Percentiles rank a stretch among this genome's conserved stretches.
phyloP scores from a whole-genome alignment of 495 filamentous ascomycete genomes.

The Aspergillus carlsbadensis region DNA sequence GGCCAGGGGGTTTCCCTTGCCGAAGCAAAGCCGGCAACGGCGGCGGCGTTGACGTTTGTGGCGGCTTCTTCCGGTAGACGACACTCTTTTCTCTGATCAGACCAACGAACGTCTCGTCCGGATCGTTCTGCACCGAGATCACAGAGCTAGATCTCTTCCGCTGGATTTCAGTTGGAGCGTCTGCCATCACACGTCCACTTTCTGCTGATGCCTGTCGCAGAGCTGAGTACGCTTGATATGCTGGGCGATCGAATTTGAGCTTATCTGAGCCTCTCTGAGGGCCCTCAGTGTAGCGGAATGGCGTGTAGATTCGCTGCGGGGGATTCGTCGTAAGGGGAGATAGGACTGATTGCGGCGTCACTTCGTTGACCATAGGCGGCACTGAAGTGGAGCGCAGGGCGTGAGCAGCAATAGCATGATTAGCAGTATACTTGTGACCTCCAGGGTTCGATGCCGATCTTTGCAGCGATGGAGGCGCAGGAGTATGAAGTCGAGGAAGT shows the following conservation, averaged over 20 bases:
- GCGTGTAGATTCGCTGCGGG: conserved; percentile 47
- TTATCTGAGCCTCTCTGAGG: conserved; percentile 47
- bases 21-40: conserved; percentile 33
- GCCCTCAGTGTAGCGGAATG: conserved; percentile 48
- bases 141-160: conserved; percentile 19
- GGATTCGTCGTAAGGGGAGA: conserved; percentile 39
- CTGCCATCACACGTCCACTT: conserved; percentile 45
- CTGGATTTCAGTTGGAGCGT: conserved; percentile 9
- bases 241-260: conserved; percentile 37
- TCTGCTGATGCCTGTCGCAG: conserved; percentile 43
- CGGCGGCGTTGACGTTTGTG: conserved; percentile 25
- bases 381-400: conserved; percentile 26
- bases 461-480: conserved; percentile 11
- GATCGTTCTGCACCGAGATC: conserved; percentile 23
- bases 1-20: conserved; percentile 21
- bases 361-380: conserved; percentile 23
- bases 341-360: conserved; percentile 21
- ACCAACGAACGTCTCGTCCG: conserved; percentile 46
- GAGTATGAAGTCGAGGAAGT: conserved; percentile 22
- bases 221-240: conserved; percentile 48
- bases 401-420: background rate
- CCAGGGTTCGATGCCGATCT: conserved; percentile 23
- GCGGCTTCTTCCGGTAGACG: conserved; percentile 29
- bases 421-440: conserved; percentile 16
- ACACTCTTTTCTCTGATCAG: conserved; percentile 47